Percentiles rank a stretch among this genome's conserved stretches.
Conservation (phyloP, 1,284 basidiomycete species). For the Rhodotorula sp. region DNA sequence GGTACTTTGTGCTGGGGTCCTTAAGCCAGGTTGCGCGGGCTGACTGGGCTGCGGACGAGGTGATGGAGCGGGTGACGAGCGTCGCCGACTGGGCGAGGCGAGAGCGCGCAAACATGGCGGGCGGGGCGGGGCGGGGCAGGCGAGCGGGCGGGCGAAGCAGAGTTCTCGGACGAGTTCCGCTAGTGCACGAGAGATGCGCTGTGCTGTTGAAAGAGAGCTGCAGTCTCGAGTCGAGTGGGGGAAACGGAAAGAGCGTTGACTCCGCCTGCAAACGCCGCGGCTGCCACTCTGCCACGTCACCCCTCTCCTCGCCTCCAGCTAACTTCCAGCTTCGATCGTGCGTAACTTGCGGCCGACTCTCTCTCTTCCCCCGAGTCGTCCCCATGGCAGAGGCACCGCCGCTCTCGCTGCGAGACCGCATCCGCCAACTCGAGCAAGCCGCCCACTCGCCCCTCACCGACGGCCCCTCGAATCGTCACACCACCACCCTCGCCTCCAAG, state of each 20-base stretch:
- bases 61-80: constrained; percentile 22
- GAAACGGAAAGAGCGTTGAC: not conserved
- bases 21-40: constrained; percentile 32
- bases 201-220: no score
- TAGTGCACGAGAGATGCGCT: not conserved
- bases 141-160: no score
- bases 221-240: not conserved
- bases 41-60: constrained; percentile 12
- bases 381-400: not conserved
- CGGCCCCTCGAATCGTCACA: not conserved
- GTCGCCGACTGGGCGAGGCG: constrained; percentile 23
- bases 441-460: not conserved
- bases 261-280: not conserved
- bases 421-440: constrained; percentile 1
- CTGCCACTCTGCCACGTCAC: no score
- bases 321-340: not conserved
- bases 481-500: not conserved
- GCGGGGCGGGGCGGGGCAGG: not conserved
- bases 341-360: not conserved
- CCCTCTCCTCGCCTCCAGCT: not conserved
- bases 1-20: constrained; percentile 36
- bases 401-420: not conserved
- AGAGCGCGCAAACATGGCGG: constrained; percentile 29
- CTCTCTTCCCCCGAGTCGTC: no score
- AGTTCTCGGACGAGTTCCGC: not conserved